phyloP scores from a whole-genome alignment of 1,139 yeast genomes.

The Debaryomycetaceae sp. region DNA sequence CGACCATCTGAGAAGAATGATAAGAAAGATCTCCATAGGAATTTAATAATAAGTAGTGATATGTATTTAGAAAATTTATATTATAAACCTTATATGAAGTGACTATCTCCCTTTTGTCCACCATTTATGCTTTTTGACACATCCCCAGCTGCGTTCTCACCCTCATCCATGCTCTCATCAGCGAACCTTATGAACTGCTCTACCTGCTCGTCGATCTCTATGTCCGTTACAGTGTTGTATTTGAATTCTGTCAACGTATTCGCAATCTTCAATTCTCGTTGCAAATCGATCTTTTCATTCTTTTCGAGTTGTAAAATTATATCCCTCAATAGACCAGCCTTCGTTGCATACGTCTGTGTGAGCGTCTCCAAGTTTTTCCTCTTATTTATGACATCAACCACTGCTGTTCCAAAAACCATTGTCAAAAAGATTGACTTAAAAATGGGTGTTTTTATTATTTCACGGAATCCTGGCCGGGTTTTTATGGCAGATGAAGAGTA shows the following conservation, averaged over 20 bases:
- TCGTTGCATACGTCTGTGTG: conserved; percentile 26
- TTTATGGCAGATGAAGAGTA: too few relatives aligned
- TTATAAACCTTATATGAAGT: not conserved
- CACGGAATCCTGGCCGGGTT: conserved; percentile 17
- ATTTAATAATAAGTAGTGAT: conserved; percentile 5
- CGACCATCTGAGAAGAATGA: conserved; percentile 66
- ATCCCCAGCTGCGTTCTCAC: not conserved
- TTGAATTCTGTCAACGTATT: conserved; percentile 32
- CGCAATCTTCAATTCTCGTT: conserved; percentile 36
- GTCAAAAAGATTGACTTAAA: conserved; percentile 39
- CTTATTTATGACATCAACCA: conserved; percentile 36
- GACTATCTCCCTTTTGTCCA: not conserved
- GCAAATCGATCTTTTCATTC: conserved; percentile 35
- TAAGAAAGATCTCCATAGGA: conserved; percentile 45
- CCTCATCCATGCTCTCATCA: conserved; percentile 15
- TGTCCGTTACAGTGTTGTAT: conserved; percentile 30
- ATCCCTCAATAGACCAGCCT: conserved; percentile 31
- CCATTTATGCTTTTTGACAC: not conserved
- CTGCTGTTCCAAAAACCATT: conserved; percentile 37
- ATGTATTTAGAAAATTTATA: not conserved
- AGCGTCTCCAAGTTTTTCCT: conserved; percentile 33
- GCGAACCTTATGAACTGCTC: conserved; percentile 33
- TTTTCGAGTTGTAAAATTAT: conserved; percentile 24
- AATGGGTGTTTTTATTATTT: conserved; percentile 28
- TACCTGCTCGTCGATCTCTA: conserved; percentile 40